These are phyloP conservation scores for Eutrema heterophyllum DNA, from an alignment of 345 rosid species.

Conservation along the genomic window DNA sequence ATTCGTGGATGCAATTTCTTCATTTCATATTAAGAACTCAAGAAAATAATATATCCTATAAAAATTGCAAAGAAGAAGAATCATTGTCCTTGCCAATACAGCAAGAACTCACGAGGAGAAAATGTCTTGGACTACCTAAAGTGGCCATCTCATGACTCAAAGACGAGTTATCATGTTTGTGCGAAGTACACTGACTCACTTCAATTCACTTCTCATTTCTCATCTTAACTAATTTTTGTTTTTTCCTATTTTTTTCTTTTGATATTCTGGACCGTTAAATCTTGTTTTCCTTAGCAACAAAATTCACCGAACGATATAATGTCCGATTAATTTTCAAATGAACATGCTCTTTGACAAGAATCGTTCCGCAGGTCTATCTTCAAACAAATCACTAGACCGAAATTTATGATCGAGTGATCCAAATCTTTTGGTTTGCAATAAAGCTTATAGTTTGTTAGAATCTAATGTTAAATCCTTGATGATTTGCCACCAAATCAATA, in stretches of 20 bases:
- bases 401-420: not conserved
- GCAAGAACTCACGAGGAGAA: constrained; percentile 20
- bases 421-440: not conserved
- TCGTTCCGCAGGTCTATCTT: not conserved
- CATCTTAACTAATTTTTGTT: not conserved
- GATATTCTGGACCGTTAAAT: not conserved
- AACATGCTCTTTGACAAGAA: not conserved
- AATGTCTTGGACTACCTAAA: constrained; percentile 12
- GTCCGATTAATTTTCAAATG: not conserved
- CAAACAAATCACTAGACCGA: not conserved
- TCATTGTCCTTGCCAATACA: constrained; percentile 20
- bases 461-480: too few species aligned
- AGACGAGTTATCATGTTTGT: constrained; percentile 7
- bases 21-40: not conserved
- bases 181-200: constrained; percentile 6
- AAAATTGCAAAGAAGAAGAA: not conserved
- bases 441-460: too few species aligned
- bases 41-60: not conserved
- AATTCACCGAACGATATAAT: not conserved
- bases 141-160: not conserved
- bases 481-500: not conserved
- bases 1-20: not conserved
- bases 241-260: not conserved
- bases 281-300: not conserved
- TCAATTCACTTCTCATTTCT: not conserved